These are phyloP conservation scores for Mallotus nudiflorus DNA, from an alignment of 345 rosid species.

Conservation along the genomic window DNA sequence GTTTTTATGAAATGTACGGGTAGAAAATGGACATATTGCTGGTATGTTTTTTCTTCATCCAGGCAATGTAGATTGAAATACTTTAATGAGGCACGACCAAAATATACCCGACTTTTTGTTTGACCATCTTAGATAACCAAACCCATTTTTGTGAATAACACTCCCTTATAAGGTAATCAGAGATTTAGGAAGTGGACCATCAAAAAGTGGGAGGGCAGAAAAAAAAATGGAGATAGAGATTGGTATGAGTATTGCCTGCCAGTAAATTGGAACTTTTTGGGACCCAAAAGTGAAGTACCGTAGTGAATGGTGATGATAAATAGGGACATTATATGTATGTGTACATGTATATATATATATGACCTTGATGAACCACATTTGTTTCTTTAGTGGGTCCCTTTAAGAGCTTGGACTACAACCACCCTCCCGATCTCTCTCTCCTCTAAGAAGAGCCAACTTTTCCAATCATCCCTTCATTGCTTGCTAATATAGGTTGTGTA, in stretches of 20 bases:
- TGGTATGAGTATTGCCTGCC: slow-evolving; percentile 18
- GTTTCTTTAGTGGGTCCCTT: slow-evolving; percentile 8
- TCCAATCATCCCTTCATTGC: slow-evolving; percentile 7
- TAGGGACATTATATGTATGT: neutral
- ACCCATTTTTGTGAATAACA: neutral
- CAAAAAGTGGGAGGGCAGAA: neutral
- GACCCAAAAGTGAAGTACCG: slow-evolving; percentile 19
- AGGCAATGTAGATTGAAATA: neutral
- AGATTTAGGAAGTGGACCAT: slow-evolving; percentile 2
- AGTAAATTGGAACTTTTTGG: slow-evolving; percentile 20
- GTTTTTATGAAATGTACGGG: no score
- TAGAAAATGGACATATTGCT: neutral
- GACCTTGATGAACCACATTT: slow-evolving; percentile 21
- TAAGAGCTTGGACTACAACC: slow-evolving; percentile 12
- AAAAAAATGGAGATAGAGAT: neutral
- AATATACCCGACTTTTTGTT: neutral
- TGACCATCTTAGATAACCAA: neutral
- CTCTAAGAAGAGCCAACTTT: slow-evolving; percentile 17
- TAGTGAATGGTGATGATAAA: neutral
- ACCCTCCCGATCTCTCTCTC: neutral
- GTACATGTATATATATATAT: neutral
- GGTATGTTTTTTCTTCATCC: neutral
- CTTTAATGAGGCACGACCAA: neutral
- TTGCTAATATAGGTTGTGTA: neutral
- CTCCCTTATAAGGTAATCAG: neutral